phyloP scores from a whole-genome alignment of 768 basidiomycete genomes.

The Suillus americanus region DNA sequence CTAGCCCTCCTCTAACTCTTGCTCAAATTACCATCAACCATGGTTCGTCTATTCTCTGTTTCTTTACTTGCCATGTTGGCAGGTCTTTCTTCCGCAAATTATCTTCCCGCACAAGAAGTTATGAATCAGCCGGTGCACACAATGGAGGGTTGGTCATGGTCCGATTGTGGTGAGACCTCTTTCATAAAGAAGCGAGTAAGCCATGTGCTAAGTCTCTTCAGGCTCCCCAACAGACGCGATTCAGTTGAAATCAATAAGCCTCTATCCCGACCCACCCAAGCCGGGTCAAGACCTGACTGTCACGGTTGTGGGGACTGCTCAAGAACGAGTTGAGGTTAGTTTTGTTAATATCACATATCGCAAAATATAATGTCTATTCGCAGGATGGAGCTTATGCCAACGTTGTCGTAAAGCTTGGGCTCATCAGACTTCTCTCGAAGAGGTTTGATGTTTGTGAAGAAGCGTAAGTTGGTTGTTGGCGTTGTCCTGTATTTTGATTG shows the following conservation, averaged over 20 bases:
- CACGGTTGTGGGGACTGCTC: constrained; percentile 62
- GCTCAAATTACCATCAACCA: constrained; percentile 16
- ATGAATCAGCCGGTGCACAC: constrained; percentile 30
- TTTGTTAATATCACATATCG: not conserved
- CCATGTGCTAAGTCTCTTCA: constrained; percentile 26
- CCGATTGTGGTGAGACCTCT: constrained; percentile 66
- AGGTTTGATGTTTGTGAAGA: constrained; percentile 89
- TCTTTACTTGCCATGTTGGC: constrained; percentile 30
- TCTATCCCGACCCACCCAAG: constrained; percentile 86
- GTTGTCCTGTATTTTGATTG: constrained; percentile 4
- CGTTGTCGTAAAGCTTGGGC: constrained; percentile 90
- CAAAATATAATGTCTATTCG: constrained; percentile 8
- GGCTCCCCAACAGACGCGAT: constrained; percentile 47
- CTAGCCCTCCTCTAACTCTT: constrained; percentile 1
- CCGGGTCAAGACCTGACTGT: constrained; percentile 91
- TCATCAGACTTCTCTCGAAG: constrained; percentile 85
- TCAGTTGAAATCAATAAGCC: constrained; percentile 65
- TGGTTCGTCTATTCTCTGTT: constrained; percentile 29
- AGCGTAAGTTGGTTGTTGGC: constrained; percentile 61
- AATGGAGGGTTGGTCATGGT: constrained; percentile 61
- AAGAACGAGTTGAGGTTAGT: constrained; percentile 63
- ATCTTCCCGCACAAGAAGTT: constrained; percentile 30
- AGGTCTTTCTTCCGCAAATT: constrained; percentile 22
- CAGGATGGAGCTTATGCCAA: constrained; percentile 92
- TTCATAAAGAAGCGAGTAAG: constrained; percentile 8